phyloP scores from a whole-genome alignment of 768 basidiomycete species.

The Suillus americanus region DNA sequence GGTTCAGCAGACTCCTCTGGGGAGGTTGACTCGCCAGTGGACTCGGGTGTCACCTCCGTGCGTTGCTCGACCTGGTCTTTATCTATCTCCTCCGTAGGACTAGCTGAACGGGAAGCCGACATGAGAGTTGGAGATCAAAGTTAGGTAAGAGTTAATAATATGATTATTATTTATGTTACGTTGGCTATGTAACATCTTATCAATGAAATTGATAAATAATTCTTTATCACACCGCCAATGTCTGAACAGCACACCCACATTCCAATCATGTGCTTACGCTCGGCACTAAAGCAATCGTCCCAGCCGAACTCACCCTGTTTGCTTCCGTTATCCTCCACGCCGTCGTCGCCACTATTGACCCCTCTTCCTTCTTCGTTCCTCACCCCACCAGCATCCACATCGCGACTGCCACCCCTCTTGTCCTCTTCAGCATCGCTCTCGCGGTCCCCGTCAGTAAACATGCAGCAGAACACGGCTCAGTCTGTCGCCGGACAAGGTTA shows the following conservation, averaged over 20 bases:
- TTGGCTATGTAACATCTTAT: neutral
- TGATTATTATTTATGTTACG: constrained; percentile 10
- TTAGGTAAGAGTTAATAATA: neutral
- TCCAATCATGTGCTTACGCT: constrained; percentile 35
- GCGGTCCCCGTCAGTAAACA: constrained; percentile 11
- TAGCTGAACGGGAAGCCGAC: constrained; percentile 16
- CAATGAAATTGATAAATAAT: neutral
- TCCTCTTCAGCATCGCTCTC: constrained; percentile 21
- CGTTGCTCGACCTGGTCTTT: neutral
- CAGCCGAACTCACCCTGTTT: constrained; percentile 8
- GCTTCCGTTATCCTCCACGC: constrained; percentile 25
- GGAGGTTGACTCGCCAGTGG: constrained; percentile 6
- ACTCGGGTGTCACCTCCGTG: constrained; percentile 2
- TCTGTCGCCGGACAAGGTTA: constrained; percentile 32
- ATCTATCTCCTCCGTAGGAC: constrained; percentile 4
- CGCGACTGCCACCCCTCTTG: constrained; percentile 16
- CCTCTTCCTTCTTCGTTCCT: constrained; percentile 19
- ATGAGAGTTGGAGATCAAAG: constrained; percentile 3
- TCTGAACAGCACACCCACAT: constrained; percentile 14
- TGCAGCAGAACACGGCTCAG: constrained; percentile 14
- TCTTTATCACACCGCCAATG: neutral
- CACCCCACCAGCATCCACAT: constrained; percentile 20
- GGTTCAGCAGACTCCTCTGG: constrained; percentile 8
- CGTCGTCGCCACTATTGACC: constrained; percentile 12
- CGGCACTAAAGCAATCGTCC: constrained; percentile 17